These are phyloP conservation scores for Fusarium miscanthi DNA, from an alignment of 2,329 filamentous ascomycete genomes.

Conservation along the genomic window DNA sequence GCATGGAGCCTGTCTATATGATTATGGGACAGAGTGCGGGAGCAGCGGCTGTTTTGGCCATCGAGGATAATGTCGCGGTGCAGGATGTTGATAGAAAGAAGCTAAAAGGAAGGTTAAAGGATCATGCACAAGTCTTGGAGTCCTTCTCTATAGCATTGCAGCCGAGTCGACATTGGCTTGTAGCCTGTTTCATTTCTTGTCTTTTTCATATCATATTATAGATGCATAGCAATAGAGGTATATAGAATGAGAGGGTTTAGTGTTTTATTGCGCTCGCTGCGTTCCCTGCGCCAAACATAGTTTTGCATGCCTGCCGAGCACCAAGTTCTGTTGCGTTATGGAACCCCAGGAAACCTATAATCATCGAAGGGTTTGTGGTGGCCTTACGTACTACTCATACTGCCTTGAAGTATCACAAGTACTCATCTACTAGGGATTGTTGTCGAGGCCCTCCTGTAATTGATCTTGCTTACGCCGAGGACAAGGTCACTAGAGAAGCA, in stretches of 20 bases:
- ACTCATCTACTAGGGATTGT: background rate
- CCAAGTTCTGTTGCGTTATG: too few species aligned
- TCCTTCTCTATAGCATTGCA: background rate
- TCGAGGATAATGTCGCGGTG: conserved; percentile 22
- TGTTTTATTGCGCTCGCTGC: background rate
- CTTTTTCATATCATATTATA: background rate
- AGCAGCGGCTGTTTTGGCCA: conserved; percentile 23
- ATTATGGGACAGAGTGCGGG: conserved; percentile 25
- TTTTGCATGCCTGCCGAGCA: background rate
- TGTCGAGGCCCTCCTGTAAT: background rate
- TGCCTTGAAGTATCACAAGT: background rate
- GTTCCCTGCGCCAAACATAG: background rate
- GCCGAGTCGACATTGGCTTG: background rate
- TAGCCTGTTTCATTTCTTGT: background rate
- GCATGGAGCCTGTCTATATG: conserved; percentile 28
- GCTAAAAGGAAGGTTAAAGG: background rate
- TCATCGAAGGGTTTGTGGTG: too few species aligned
- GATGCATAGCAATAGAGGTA: background rate
- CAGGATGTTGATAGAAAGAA: conserved; percentile 26
- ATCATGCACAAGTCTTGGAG: conserved; percentile 12
- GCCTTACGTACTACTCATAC: background rate
- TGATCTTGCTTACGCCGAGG: background rate
- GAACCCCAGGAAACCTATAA: background rate
- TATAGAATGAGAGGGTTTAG: background rate
- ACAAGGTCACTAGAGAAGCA: background rate